These are phyloP conservation scores for Auriscalpium orientale DNA, from an alignment of 768 basidiomycete species.

Conservation along the genomic window DNA sequence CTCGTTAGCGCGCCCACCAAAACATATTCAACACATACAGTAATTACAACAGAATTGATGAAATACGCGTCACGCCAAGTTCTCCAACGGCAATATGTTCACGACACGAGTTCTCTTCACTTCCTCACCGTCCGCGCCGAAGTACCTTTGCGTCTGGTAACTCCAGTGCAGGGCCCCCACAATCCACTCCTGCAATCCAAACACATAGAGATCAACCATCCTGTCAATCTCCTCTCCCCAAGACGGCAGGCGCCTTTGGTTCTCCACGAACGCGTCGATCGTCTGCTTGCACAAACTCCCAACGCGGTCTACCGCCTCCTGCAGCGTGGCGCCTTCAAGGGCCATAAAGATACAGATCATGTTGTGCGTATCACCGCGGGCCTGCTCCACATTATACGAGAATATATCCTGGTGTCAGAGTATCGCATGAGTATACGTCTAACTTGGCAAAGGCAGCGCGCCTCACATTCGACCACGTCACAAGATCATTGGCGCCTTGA, in stretches of 20 bases:
- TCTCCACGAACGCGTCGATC: conserved; percentile 57
- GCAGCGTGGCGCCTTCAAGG: conserved; percentile 62
- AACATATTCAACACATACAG: too few species aligned
- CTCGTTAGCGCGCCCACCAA: too few species aligned
- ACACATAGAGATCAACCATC: conserved; percentile 55
- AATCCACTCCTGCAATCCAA: conserved; percentile 74
- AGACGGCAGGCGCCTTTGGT: conserved; percentile 46
- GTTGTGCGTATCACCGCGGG: conserved; percentile 76
- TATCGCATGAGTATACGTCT: too few species aligned
- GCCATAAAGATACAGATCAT: conserved; percentile 78
- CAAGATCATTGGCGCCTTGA: conserved; percentile 74
- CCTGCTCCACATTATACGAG: conserved; percentile 80
- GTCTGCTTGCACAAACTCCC: conserved; percentile 67
- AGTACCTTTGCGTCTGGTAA: conserved; percentile 69
- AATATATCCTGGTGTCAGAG: conserved; percentile 58
- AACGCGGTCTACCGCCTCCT: conserved; percentile 68
- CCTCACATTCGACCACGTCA: conserved; percentile 81
- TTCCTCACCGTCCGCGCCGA: conserved; percentile 47
- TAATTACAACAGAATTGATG: too few species aligned
- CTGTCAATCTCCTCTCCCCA: conserved; percentile 64
- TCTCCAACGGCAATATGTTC: conserved; percentile 36
- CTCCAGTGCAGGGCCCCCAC: conserved; percentile 72
- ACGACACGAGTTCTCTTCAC: conserved; percentile 54
- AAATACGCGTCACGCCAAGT: too few species aligned
- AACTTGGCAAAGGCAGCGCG: too few species aligned